These are phyloP conservation scores for Neofusicoccum kwambonambiense DNA, from an alignment of 2,329 filamentous ascomycete species.

Conservation along the genomic window DNA sequence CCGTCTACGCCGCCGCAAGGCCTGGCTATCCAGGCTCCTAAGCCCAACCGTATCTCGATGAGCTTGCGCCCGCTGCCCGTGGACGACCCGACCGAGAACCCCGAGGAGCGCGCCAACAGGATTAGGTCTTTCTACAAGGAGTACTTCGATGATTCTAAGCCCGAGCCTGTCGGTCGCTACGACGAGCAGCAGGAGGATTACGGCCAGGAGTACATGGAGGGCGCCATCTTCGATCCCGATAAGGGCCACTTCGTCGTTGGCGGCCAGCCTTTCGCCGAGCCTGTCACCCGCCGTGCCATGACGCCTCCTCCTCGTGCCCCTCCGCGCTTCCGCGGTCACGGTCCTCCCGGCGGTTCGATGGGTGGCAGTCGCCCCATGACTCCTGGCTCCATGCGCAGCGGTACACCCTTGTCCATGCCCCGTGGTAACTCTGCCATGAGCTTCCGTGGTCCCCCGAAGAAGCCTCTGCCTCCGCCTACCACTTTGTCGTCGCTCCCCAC, in stretches of 20 bases:
- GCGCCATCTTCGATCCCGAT: constrained; percentile 55
- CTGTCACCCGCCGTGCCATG: constrained; percentile 87
- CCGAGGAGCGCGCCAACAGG: constrained; percentile 89
- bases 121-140: constrained; percentile 99
- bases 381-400: constrained; percentile 23
- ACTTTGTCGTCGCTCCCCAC: constrained; percentile 77
- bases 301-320: constrained; percentile 79
- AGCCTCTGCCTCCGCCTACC: constrained; percentile 68
- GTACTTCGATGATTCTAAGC: constrained; percentile 87
- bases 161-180: constrained; percentile 37
- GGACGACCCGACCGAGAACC: constrained; percentile 82
- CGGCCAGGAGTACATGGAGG: constrained; percentile 66
- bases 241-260: constrained; percentile 62
- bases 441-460: constrained; percentile 44
- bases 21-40: constrained; percentile 2
- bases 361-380: constrained; percentile 20
- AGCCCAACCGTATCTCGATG: constrained; percentile 55
- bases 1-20: constrained; percentile 8
- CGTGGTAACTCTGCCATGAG: constrained; percentile 45
- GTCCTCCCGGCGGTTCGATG: constrained; percentile 38
- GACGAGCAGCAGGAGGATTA: constrained; percentile 73
- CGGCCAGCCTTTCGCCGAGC: constrained; percentile 71
- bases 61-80: constrained; percentile 77
- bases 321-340: constrained; percentile 49
- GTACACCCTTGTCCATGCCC: constrained; percentile 20